Evolutionary conservation across 345 rosid genomes (phyloP).

Genomic region (Brassica juncea): DNA sequence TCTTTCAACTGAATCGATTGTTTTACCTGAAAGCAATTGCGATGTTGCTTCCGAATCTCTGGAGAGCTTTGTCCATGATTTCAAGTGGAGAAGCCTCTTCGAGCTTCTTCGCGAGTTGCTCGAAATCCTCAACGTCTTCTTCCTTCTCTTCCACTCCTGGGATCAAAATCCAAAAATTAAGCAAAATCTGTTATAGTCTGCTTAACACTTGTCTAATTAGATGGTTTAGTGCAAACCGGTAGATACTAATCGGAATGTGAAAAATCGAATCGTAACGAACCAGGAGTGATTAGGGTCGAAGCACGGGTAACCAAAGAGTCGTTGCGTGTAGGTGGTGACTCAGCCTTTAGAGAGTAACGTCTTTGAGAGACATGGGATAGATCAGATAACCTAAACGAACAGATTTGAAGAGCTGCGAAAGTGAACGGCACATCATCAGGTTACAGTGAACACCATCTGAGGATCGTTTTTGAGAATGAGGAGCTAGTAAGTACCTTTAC

Average conservation of each 20-base stretch:
- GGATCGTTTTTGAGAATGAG: background rate
- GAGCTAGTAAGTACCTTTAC: constrained; percentile 47
- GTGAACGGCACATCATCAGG: background rate
- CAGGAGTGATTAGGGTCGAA: constrained; percentile 61
- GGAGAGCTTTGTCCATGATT: constrained; percentile 87
- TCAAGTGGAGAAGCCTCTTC: constrained; percentile 80
- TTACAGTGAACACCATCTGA: background rate
- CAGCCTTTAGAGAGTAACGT: constrained; percentile 47
- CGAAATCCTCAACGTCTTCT: constrained; percentile 55
- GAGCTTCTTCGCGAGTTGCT: constrained; percentile 60
- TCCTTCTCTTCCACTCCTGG: constrained; percentile 67
- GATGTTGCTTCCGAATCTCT: constrained; percentile 75
- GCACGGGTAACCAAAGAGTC: constrained; percentile 55
- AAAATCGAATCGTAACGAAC: constrained; percentile 34
- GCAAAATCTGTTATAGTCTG: too few species aligned
- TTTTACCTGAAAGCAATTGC: constrained; percentile 94
- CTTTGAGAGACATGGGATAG: constrained; percentile 46
- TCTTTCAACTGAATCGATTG: background rate
- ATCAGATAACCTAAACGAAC: constrained; percentile 54
- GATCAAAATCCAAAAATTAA: background rate
- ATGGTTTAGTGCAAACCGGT: background rate
- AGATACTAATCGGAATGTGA: background rate
- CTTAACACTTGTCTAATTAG: background rate
- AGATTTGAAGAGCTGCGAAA: constrained; percentile 60
- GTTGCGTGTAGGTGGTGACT: constrained; percentile 44